Base-by-base conservation (phyloP, 371 early-diverging fungal genomes). In the Mortierella sp. region DNA sequence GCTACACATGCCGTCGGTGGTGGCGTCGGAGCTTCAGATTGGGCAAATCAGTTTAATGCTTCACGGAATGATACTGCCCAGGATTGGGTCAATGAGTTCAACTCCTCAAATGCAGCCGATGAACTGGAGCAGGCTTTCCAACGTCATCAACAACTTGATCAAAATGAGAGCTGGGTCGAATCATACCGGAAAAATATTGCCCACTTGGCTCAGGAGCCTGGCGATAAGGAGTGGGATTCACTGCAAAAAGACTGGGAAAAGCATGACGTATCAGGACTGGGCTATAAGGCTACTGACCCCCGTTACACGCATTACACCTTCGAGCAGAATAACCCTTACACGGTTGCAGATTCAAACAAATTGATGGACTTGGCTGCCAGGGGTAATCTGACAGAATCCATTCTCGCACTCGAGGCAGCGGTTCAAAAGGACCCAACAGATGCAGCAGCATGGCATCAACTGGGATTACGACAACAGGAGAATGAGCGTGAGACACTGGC, bases 401-500 rank as follows among this genome's bases (percentile, higher is more conserved):
- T 97, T 37, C 84, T 98, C 57, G 96, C 96, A 1, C 88, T 97
- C 6, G 99, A 99, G 84, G 96, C 97, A 2, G 89, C 90, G n/a
- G 93, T 97, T 10, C 94, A 96, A 75, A 83, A 90, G 57, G 88
- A 94, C 49, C 92, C 95, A 1, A 77, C 86, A 9, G 92, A 97
- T 83, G 94, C 96, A 0, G 75, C 81, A 0, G 89, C 95, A 53
- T 99, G 99, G 99, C 87, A 91, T 66, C 81, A 88, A 68, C 88
- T 99, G 2, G 99, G 99, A 29, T 83, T 93, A 23, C 86, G 90
- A 45, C 99, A 99, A 73, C 97, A 96, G 61, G 98, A 99, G 76
- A 98, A 97, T 72, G 99, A 99, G 82, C 93, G 95, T 42, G 99
- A 99, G 72, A 86, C 84, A 1, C 89, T 93, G 9, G 98, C 99